Percentiles rank a stretch among this genome's conserved stretches.
Conservation (phyloP, 1,139 yeast genomes). For the Geotrichum candidum region DNA sequence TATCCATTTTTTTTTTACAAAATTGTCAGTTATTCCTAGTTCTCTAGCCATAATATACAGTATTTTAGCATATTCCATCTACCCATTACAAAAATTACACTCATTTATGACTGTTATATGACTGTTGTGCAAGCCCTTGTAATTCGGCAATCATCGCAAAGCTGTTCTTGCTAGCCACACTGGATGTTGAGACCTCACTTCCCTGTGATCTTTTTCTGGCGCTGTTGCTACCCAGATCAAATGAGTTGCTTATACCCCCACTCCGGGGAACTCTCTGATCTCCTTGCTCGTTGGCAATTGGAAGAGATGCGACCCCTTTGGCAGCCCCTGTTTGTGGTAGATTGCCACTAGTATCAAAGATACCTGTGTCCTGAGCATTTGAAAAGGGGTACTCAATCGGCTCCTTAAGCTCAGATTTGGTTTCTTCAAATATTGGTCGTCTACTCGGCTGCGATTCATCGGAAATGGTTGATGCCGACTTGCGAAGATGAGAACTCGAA, state of each 20-base stretch:
- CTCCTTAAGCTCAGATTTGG: neutral
- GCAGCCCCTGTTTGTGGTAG: neutral
- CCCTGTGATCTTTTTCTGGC: neutral
- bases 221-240: neutral
- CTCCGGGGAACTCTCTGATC: constrained; percentile 7
- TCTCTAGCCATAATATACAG: too few species aligned
- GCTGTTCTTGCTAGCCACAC: neutral
- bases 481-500: neutral
- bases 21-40: too few species aligned
- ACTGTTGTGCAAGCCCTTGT: constrained; percentile 1
- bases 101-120: neutral
- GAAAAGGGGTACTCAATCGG: neutral
- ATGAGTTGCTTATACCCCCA: neutral
- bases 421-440: neutral
- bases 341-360: neutral
- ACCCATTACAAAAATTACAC: neutral
- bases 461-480: neutral
- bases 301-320: constrained; percentile 12
- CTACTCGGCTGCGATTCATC: neutral
- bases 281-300: constrained; percentile 7
- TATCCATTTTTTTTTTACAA: too few species aligned
- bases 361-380: neutral
- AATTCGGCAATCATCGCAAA: neutral
- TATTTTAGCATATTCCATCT: too few species aligned
- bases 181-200: neutral